Evolutionary conservation across 345 rosid species (phyloP).

Genomic region (Iberis pinnata): DNA sequence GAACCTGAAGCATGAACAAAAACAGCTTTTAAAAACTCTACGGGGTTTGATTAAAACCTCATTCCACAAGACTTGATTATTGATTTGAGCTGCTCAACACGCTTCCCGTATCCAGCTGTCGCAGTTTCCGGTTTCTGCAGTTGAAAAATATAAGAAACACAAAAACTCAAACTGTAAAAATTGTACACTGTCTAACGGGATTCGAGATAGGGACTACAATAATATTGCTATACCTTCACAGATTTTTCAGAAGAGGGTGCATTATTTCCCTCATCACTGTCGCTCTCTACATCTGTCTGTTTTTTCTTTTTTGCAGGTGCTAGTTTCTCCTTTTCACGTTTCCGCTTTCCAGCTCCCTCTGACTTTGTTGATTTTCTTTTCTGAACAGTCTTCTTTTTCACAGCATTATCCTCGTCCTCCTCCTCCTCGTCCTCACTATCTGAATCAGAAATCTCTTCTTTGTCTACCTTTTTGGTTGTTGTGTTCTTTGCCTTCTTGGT

Average conservation of each 20-base stretch:
- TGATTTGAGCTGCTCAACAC: conserved; percentile 75
- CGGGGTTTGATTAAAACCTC: conserved; percentile 43
- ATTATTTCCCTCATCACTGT: conserved; percentile 37
- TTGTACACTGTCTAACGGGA: background rate
- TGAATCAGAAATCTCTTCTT: conserved; percentile 38
- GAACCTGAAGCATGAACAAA: background rate
- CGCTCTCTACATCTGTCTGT: conserved; percentile 36
- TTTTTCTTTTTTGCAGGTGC: conserved; percentile 47
- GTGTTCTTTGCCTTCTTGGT: conserved; percentile 35
- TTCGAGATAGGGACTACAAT: background rate
- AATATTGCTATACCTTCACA: conserved; percentile 38
- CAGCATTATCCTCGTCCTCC: conserved; percentile 29
- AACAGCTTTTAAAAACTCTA: background rate
- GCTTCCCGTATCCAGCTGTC: conserved; percentile 61
- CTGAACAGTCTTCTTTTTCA: conserved; percentile 36
- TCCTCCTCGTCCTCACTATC: conserved; percentile 39
- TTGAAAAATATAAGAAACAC: conserved; percentile 10
- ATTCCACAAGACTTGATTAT: conserved; percentile 74
- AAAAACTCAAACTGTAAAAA: conserved; percentile 1
- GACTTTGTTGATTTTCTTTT: conserved; percentile 47
- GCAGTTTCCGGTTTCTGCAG: conserved; percentile 63
- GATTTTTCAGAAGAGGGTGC: conserved; percentile 26
- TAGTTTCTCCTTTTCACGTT: conserved; percentile 44
- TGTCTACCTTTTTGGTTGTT: conserved; percentile 32
- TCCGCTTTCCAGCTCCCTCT: conserved; percentile 52